Evolutionary conservation across 345 rosid species (phyloP).

Genomic region (Anacardium occidentale): DNA sequence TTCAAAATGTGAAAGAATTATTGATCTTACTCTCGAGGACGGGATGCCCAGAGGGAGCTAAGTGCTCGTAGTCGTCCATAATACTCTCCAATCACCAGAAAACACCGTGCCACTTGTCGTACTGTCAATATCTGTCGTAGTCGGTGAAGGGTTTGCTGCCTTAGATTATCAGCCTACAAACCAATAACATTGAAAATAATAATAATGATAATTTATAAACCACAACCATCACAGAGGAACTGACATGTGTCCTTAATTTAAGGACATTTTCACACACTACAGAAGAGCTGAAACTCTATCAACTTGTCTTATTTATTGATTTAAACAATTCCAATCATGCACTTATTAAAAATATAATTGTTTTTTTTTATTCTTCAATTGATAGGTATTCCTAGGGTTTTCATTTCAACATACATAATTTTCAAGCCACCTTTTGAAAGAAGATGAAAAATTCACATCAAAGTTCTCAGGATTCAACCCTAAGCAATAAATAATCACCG

Average conservation of each 20-base stretch:
- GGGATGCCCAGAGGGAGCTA: constrained; percentile 86
- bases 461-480: constrained; percentile 25
- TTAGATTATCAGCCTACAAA: constrained; percentile 82
- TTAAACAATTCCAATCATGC: constrained; percentile 39
- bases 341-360: neutral
- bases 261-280: constrained; percentile 23
- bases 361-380: constrained; percentile 2
- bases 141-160: constrained; percentile 94
- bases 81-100: constrained; percentile 84
- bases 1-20: no score
- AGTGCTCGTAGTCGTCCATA: constrained; percentile 83
- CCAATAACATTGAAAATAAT: neutral
- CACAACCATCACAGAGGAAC: constrained; percentile 10
- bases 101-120: constrained; percentile 85
- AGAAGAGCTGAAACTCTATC: constrained; percentile 27
- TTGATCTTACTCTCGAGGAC: constrained; percentile 78
- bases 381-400: constrained; percentile 42
- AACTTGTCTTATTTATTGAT: constrained; percentile 26
- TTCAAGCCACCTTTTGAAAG: constrained; percentile 49
- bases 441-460: constrained; percentile 40
- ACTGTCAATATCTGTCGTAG: constrained; percentile 69
- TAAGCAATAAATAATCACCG: constrained; percentile 25
- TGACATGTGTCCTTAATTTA: constrained; percentile 25
- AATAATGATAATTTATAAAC: neutral
- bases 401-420: constrained; percentile 43